Percentiles rank a stretch among this genome's conserved stretches.
phyloP scores from a whole-genome alignment of 2,329 filamentous ascomycete species.

The Nigrospora osmanthi region DNA sequence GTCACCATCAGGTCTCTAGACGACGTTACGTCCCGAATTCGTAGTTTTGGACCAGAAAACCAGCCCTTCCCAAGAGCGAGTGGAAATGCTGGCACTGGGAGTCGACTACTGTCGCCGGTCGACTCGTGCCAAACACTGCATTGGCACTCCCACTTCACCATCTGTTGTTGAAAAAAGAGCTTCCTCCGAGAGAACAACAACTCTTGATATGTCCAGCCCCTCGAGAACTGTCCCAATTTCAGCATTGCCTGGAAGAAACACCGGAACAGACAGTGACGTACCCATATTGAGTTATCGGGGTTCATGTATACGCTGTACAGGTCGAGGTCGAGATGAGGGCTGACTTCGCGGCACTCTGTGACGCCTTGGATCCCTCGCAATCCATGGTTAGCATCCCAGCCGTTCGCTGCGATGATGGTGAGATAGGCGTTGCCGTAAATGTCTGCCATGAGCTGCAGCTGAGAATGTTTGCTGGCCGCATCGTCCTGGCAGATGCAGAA shows the following conservation, averaged over 20 bases:
- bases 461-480: background rate
- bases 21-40: too few species aligned
- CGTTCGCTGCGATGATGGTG: background rate
- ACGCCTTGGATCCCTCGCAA: background rate
- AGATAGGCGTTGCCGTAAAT: background rate
- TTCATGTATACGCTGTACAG: background rate
- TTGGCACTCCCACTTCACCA: background rate
- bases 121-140: background rate
- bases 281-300: background rate
- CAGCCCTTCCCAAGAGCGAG: too few species aligned
- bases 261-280: background rate
- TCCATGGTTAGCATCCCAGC: background rate
- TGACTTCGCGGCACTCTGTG: background rate
- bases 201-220: background rate
- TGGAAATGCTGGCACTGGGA: too few species aligned
- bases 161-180: background rate
- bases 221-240: background rate
- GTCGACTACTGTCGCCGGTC: background rate
- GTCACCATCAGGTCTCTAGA: too few species aligned
- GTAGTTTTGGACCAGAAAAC: too few species aligned
- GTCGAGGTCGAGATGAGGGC: background rate
- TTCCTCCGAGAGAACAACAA: too few species aligned
- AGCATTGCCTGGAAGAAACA: background rate
- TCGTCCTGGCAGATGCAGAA: conserved; percentile 1
- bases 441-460: background rate